Base-by-base conservation (phyloP, 371 early-diverging fungal species). In the Circinella umbellata region DNA sequence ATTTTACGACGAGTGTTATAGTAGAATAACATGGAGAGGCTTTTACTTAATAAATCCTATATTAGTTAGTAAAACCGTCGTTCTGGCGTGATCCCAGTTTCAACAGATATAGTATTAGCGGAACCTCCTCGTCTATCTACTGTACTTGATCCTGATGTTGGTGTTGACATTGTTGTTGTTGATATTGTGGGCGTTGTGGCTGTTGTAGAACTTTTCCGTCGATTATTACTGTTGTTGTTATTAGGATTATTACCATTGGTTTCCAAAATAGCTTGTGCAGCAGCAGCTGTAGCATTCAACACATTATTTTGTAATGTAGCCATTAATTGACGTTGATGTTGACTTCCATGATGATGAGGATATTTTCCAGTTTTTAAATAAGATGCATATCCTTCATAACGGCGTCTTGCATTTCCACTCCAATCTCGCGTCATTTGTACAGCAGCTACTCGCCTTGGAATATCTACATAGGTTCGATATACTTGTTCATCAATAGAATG, bases 371-470 rank as follows among this genome's bases (percentile, higher is more conserved):
- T 73, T 42, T 73, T 67, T 4, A 84, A 37, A 70, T 86, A 88
- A 4, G 64, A 68, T 34, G 76, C 82, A 69, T 88, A 86, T 3
- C 79, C 88, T 60, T 88, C 84, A 53, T 83, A 84, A 34, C 86
- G 69, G 20, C 79, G 72, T 35, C 79, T 70, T 5, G 82, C 78
- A 62, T 75, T 81, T 1, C 74, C 69, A 63, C 75, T 78, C 70
- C 76, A 76, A 47, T 81, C 76, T 17, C 76, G 73, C 34, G 76
- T 78, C 4, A 82, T 71, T 70, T 84, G 80, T 11, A 79, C 69
- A 9, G 79, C 73, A 10, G 79, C 85, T 4, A 81, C 81, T 54
- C 84, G 65, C 20, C 73, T 74, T 5, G 88, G 88, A 13, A 86
- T 78, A 68, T 83, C 80, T 9, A 85, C 81, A 64, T 82, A 80